Evolutionary conservation across 75 land plant genomes (phyloP), one percentile per base, ranked within the genome.

Genomic region (Pinus albicaulis): DNA sequence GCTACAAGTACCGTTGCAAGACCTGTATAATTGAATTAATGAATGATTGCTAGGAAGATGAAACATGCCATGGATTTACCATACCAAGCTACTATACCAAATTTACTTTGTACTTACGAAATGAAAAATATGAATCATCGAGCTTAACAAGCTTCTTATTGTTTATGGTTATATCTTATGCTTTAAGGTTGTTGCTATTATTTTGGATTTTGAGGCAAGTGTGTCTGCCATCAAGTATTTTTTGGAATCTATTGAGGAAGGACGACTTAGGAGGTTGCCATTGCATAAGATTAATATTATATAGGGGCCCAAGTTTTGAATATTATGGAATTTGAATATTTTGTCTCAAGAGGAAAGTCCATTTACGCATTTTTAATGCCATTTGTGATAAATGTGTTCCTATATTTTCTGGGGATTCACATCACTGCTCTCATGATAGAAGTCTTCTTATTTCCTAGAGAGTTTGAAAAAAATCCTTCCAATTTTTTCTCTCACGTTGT

Each of bases 101-200:
- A n/a, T 52, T 48, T 72, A 72, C 55, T 53, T 22, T 52, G 28
- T 36, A 22, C 28, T 4, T 53, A 55, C 55, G 73, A 72, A 72
- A 72, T 53, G 56, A 15, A 24, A 71, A 71, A 23, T 22, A 23
- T 14, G 56, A 72, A 4, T 23, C 13, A 26, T 72, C 73, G 23
- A 55, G 73, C 28, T 72, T 23, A 72, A 20, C 56, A 72, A 72
- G 73, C 22, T 25, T 36, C 24, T 55, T 56, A 72, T 72, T 72
- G 19, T 34, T 72, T 24, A 16, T 15, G 56, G 73, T 72, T 72
- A 22, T 72, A 53, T 72, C 73, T 72, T 72, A 25, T 65, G 69
- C 52, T 19, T 66, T 23, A 66, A 66, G 70, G 22, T 66, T 66
- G 22, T 66, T 66, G 11, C 70, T 66, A 22, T 48, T 34, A 17